Percentiles rank a stretch among this genome's conserved stretches.
These are phyloP conservation scores for Ogataea hybrid DNA, from an alignment of 1,139 yeast genomes.

Conservation along the genomic window DNA sequence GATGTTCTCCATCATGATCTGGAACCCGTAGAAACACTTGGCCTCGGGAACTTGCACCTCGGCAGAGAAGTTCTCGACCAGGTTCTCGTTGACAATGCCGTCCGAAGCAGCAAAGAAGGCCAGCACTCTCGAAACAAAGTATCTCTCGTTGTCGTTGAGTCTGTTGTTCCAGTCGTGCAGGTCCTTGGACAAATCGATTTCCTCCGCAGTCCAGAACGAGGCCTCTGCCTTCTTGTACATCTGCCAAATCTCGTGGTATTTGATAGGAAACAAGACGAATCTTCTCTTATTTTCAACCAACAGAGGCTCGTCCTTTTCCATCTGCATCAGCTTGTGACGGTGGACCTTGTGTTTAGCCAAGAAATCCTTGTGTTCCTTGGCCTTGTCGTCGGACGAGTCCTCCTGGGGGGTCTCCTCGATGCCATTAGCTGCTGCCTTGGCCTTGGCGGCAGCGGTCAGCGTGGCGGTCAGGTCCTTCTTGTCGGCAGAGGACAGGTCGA, in stretches of 20 bases:
- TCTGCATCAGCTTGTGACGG: slow-evolving; percentile 67
- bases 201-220: slow-evolving; percentile 99
- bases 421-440: slow-evolving; percentile 27
- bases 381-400: slow-evolving; percentile 6
- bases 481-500: slow-evolving; percentile 33
- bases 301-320: slow-evolving; percentile 88
- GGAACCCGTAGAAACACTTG: slow-evolving; percentile 98
- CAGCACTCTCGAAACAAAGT: slow-evolving; percentile 82
- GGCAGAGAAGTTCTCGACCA: slow-evolving; percentile 94
- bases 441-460: slow-evolving; percentile 31
- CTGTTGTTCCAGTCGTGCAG: slow-evolving; percentile 83
- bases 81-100: slow-evolving; percentile 95
- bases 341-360: slow-evolving; percentile 60
- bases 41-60: slow-evolving; percentile 98
- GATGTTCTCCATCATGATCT: slow-evolving; percentile 99
- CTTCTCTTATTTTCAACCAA: slow-evolving; percentile 83
- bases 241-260: slow-evolving; percentile 98
- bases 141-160: slow-evolving; percentile 86
- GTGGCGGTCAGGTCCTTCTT: slow-evolving; percentile 33
- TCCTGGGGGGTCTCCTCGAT: slow-evolving; percentile 13
- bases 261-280: slow-evolving; percentile 94
- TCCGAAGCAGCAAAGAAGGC: slow-evolving; percentile 99
- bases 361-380: slow-evolving; percentile 48
- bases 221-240: slow-evolving; percentile 99
- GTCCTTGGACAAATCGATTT: slow-evolving; percentile 93